Base-by-base conservation (phyloP, 805 yeast genomes). In the Millerago galiae region DNA sequence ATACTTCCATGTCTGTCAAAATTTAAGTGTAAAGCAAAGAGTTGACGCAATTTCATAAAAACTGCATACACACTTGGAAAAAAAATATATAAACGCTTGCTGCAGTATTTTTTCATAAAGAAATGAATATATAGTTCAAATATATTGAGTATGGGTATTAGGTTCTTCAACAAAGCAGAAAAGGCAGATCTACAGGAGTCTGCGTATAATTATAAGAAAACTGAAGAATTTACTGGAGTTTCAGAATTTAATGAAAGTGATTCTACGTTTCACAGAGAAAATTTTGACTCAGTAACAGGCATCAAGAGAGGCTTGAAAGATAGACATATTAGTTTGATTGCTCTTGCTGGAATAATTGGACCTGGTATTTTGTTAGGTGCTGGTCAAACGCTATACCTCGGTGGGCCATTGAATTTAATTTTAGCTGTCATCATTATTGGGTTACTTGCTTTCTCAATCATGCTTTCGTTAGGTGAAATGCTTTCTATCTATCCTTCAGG, bases 281-380 rank as follows among this genome's bases (percentile, higher is more conserved):
- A 47, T 4, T 41, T 34, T 27, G 52, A 48, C 14, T 37, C 47
- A 2, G 29, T 40, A 8, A 59, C 68, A 9, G 63, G 69, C 13
- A 59, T 72, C 24, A 71, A 70, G 42, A 61, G 75, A 47, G 72
- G 65, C 8, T 59, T 75, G 21, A 75, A 74, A 47, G 73, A 74
- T 47, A 61, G 79, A 42, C 79, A 74, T 50, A 63, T 75, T 26
- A 68, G 78, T 3, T 53, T 75, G 37, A 66, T 75, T 40, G 77
- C 78, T 1, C 52, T 75, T 10, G 78, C 79, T 21, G 81, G 82
- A 31, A 71, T 77, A 34, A 74, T 77, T 47, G 83, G 83, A 0
- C 83, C 83, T 0, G 83, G 83, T 45, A 72, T 73, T 34, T 61
- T 75, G 32, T 67, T 77, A 8, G 77, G 79, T 41, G 71, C 80